These are phyloP conservation scores for Aspergillus luchuensis DNA, from an alignment of 2,329 filamentous ascomycete genomes.

Conservation along the genomic window DNA sequence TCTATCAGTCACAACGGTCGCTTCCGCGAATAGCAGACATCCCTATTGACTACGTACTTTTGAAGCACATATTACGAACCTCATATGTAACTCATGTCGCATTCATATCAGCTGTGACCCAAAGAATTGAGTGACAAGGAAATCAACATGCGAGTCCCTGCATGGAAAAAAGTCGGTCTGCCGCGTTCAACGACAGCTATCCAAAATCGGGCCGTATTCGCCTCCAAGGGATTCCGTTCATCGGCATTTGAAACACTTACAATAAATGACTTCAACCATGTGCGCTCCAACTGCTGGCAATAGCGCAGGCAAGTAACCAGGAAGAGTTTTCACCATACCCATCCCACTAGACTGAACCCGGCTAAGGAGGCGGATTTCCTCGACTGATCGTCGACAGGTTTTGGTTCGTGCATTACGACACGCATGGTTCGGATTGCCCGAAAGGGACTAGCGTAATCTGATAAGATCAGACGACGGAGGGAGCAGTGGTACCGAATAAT, in stretches of 20 bases:
- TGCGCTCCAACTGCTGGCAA: slow-evolving; percentile 1
- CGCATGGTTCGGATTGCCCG: slow-evolving; percentile 6
- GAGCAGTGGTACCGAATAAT: slow-evolving; percentile 13
- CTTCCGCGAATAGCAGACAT: neutral
- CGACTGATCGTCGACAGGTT: slow-evolving; percentile 6
- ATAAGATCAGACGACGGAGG: slow-evolving; percentile 29
- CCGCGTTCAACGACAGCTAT: neutral
- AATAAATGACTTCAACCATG: neutral
- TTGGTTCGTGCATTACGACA: slow-evolving; percentile 14
- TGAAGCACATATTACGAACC: neutral
- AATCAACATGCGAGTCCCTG: neutral
- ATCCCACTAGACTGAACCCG: slow-evolving; percentile 5
- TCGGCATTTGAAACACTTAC: slow-evolving; percentile 13
- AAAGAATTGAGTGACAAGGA: no score
- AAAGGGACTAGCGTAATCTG: slow-evolving; percentile 26
- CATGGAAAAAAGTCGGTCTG: slow-evolving; percentile 13
- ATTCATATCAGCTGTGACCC: neutral
- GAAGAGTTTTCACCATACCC: slow-evolving; percentile 9
- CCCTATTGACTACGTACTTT: neutral
- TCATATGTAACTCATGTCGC: neutral
- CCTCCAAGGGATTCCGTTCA: slow-evolving; percentile 15
- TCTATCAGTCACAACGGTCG: no score
- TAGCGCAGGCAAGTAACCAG: slow-evolving; percentile 7
- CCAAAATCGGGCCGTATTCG: slow-evolving; percentile 15
- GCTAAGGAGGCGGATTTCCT: neutral